phyloP scores from a whole-genome alignment of 768 basidiomycete genomes.

The Amanita rubescens region DNA sequence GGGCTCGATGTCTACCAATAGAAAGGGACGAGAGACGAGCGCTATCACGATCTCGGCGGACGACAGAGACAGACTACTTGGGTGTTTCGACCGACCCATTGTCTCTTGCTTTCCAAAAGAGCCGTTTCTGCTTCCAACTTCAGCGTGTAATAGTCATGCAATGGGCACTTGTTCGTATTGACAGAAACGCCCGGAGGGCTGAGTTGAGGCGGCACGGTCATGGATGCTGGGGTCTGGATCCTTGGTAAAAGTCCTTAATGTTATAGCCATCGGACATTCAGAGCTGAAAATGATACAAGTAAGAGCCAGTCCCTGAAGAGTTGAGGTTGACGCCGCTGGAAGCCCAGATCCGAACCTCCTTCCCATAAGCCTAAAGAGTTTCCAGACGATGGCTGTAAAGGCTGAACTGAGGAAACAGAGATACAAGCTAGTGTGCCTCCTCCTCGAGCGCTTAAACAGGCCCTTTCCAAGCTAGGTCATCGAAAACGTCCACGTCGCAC shows the following conservation, averaged over 20 bases:
- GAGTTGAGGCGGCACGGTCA: neutral
- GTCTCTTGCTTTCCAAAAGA: constrained; percentile 2
- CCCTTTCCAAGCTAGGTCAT: constrained; percentile 1
- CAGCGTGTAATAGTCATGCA: neutral
- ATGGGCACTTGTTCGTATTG: neutral
- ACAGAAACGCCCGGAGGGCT: neutral
- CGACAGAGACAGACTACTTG: neutral
- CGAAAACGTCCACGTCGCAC: constrained; percentile 2
- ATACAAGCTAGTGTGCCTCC: too few species aligned
- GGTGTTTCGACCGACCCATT: constrained; percentile 6
- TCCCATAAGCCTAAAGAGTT: neutral
- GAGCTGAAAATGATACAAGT: neutral
- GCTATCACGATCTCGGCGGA: neutral
- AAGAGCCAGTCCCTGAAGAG: neutral
- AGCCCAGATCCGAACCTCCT: neutral
- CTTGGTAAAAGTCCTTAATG: neutral
- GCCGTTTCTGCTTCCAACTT: neutral
- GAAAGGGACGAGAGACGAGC: neutral
- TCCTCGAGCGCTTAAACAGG: neutral
- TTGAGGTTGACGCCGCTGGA: neutral
- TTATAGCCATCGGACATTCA: neutral
- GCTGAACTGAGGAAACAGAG: too few species aligned
- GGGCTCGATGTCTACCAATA: neutral
- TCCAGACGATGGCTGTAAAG: neutral
- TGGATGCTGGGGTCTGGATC: neutral